These are phyloP conservation scores for Fusarium sp. DNA, from an alignment of 2,329 filamentous ascomycete species.

Conservation along the genomic window DNA sequence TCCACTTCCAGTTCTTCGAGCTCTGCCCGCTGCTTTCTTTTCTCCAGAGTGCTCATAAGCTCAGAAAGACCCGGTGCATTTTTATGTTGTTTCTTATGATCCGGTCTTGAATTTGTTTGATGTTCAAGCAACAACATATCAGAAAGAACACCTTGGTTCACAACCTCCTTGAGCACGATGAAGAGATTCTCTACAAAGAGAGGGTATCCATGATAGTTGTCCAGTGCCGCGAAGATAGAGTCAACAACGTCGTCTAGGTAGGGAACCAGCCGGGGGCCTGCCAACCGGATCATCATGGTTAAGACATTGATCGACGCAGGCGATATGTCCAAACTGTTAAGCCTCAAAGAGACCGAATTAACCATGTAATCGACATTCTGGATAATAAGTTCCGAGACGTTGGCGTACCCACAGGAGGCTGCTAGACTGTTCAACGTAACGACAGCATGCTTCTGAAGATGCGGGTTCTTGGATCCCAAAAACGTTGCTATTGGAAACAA, in stretches of 20 bases:
- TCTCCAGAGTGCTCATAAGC: slow-evolving; percentile 71
- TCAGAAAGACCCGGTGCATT: slow-evolving; percentile 56
- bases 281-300: slow-evolving; percentile 92
- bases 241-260: slow-evolving; percentile 92
- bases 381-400: slow-evolving; percentile 82
- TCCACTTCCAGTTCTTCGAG: slow-evolving; percentile 51
- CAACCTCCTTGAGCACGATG: slow-evolving; percentile 82
- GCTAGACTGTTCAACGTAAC: slow-evolving; percentile 86
- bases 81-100: slow-evolving; percentile 58
- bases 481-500: slow-evolving; percentile 93
- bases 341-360: slow-evolving; percentile 87
- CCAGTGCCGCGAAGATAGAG: slow-evolving; percentile 91
- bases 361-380: slow-evolving; percentile 97
- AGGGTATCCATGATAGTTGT: slow-evolving; percentile 94
- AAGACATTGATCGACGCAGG: slow-evolving; percentile 91
- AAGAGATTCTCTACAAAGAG: slow-evolving; percentile 88
- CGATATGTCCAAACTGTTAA: slow-evolving; percentile 93
- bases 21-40: slow-evolving; percentile 55
- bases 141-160: slow-evolving; percentile 80
- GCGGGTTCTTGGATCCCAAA: slow-evolving; percentile 76
- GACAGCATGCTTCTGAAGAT: slow-evolving; percentile 84
- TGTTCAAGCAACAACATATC: slow-evolving; percentile 62
- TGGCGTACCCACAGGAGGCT: slow-evolving; percentile 76
- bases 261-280: slow-evolving; percentile 83
- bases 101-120: slow-evolving; percentile 50